Conservation (phyloP, 179 eudicot genomes). For the Pouteria campechiana region DNA sequence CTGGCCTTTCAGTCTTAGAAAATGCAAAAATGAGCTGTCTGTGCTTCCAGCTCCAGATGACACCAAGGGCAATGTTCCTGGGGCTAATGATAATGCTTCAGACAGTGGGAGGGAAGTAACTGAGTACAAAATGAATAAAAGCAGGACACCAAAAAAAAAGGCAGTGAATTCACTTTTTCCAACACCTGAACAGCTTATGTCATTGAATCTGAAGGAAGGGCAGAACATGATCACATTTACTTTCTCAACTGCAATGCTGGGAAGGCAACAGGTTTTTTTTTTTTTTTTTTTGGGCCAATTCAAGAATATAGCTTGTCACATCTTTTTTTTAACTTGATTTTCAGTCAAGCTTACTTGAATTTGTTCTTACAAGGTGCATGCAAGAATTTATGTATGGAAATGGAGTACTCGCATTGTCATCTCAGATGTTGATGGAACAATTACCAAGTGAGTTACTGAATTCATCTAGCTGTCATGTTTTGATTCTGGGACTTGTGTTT, state of each 20-base stretch:
- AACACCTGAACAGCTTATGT: slow-evolving; percentile 72
- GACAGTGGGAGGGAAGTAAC: slow-evolving; percentile 7
- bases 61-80: slow-evolving; percentile 12
- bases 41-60: slow-evolving; percentile 3
- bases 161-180: slow-evolving; percentile 46
- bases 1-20: slow-evolving; percentile 59
- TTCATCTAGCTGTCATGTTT: too few relatives aligned
- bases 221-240: slow-evolving; percentile 62
- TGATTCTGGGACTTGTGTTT: too few relatives aligned
- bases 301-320: background rate
- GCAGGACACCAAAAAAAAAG: slow-evolving; percentile 33
- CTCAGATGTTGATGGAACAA: slow-evolving; percentile 98
- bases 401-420: slow-evolving; percentile 84
- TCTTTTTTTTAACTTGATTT: background rate
- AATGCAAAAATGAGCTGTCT: slow-evolving; percentile 28
- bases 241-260: slow-evolving; percentile 70
- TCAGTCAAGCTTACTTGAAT: background rate
- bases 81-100: slow-evolving; percentile 11
- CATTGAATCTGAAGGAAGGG: slow-evolving; percentile 83
- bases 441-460: slow-evolving; percentile 90
- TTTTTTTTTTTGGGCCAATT: slow-evolving; percentile 1
- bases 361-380: slow-evolving; percentile 55
- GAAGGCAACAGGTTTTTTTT: slow-evolving; percentile 61
- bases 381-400: slow-evolving; percentile 88
- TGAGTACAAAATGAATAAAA: slow-evolving; percentile 7